Percentiles rank a stretch among this genome's conserved stretches.
phyloP scores from a whole-genome alignment of 2,329 filamentous ascomycete species.

The Calonectria pauciramosa region DNA sequence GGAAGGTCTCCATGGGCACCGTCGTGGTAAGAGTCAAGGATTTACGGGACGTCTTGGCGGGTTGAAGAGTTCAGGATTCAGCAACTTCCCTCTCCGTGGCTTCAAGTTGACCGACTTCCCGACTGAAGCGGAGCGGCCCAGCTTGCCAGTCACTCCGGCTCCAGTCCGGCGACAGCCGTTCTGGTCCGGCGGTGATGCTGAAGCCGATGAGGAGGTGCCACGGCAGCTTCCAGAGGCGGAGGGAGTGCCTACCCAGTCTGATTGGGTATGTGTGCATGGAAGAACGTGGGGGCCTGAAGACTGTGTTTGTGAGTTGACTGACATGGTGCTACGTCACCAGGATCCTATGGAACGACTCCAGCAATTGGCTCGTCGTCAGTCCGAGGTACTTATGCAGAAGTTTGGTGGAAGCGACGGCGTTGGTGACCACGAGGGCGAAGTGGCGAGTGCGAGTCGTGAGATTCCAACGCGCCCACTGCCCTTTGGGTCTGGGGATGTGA shows the following conservation, averaged over 20 bases:
- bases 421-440: slow-evolving; percentile 40
- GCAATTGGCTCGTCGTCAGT: slow-evolving; percentile 77
- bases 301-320: slow-evolving; percentile 70
- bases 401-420: slow-evolving; percentile 58
- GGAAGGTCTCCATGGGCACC: slow-evolving; percentile 77
- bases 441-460: slow-evolving; percentile 52
- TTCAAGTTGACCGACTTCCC: slow-evolving; percentile 90
- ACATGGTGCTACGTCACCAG: slow-evolving; percentile 67
- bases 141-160: slow-evolving; percentile 90
- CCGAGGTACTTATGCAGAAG: slow-evolving; percentile 70
- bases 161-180: slow-evolving; percentile 79
- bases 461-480: slow-evolving; percentile 66
- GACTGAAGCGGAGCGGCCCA: slow-evolving; percentile 83
- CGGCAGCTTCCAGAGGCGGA: slow-evolving; percentile 79
- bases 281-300: slow-evolving; percentile 62
- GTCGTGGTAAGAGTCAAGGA: slow-evolving; percentile 53
- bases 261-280: slow-evolving; percentile 90
- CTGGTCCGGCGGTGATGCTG: slow-evolving; percentile 68
- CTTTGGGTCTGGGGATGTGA: slow-evolving; percentile 64
- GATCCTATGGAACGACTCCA: slow-evolving; percentile 79
- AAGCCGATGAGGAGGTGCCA: slow-evolving; percentile 63
- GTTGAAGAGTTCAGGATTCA: slow-evolving; percentile 29
- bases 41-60: slow-evolving; percentile 32
- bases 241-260: slow-evolving; percentile 87
- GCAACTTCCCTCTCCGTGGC: slow-evolving; percentile 47